These are phyloP conservation scores for Umbelopsis vinacea DNA, from an alignment of 192 early-diverging fungal genomes.

Conservation along the genomic window DNA sequence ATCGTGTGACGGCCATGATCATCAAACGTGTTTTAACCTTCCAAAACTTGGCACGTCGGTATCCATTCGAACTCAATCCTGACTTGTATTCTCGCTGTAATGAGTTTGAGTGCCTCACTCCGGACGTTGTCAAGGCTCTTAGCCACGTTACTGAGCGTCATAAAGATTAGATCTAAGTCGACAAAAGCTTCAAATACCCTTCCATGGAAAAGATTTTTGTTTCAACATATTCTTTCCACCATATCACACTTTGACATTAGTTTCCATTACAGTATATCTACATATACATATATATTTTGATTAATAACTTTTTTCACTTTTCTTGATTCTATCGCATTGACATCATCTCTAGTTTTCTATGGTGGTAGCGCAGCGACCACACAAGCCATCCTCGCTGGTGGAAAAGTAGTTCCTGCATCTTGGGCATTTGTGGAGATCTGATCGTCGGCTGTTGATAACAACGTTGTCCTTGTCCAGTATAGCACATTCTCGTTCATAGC, in stretches of 20 bases:
- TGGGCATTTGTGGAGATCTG: constrained; percentile 71
- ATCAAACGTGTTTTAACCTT: constrained; percentile 63
- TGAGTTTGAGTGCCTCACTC: constrained; percentile 28
- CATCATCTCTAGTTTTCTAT: neutral
- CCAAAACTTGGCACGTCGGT: constrained; percentile 52
- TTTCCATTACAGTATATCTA: too few species aligned
- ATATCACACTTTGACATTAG: too few species aligned
- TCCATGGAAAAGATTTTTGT: too few species aligned
- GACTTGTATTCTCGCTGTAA: constrained; percentile 42
- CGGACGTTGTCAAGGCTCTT: constrained; percentile 33
- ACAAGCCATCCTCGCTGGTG: constrained; percentile 50
- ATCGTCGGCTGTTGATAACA: constrained; percentile 52
- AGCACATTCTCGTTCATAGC: constrained; percentile 4
- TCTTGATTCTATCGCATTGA: neutral
- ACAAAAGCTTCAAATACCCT: too few species aligned
- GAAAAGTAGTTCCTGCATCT: constrained; percentile 78
- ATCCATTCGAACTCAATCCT: constrained; percentile 49
- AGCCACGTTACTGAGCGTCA: constrained; percentile 25
- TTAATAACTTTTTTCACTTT: neutral
- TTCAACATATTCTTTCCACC: too few species aligned
- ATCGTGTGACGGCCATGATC: constrained; percentile 58
- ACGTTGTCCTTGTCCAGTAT: neutral
- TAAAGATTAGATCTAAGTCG: neutral
- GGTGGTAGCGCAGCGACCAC: constrained; percentile 57
- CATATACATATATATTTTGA: too few species aligned